These are phyloP conservation scores for Xylariaceae sp. DNA, from an alignment of 2,329 filamentous ascomycete species.

Conservation along the genomic window DNA sequence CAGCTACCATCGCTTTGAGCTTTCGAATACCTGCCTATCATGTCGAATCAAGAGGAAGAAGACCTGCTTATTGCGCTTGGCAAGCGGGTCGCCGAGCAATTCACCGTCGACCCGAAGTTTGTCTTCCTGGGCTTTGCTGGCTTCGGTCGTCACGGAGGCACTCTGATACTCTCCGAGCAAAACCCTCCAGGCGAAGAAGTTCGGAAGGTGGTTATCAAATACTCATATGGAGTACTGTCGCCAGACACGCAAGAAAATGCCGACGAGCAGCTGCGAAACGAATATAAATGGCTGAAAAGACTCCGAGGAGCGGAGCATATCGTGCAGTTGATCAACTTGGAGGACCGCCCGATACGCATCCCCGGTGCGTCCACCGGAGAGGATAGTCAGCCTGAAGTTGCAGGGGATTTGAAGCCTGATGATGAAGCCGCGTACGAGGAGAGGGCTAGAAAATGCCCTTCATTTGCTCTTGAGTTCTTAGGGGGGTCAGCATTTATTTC, in stretches of 20 bases:
- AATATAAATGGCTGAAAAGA: slow-evolving; percentile 7
- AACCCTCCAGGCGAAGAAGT: not conserved
- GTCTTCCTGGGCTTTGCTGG: slow-evolving; percentile 4
- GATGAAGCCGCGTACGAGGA: not conserved
- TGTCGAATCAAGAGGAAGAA: not conserved
- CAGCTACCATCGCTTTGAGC: not conserved
- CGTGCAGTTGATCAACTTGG: slow-evolving; percentile 8
- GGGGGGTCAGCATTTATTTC: not conserved
- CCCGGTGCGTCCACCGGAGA: slow-evolving; percentile 1
- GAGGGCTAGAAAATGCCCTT: slow-evolving; percentile 1
- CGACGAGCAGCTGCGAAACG: slow-evolving; percentile 14
- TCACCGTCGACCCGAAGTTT: not conserved
- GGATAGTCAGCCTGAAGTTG: not conserved
- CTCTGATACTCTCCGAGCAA: slow-evolving; percentile 7
- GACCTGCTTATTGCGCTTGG: not conserved
- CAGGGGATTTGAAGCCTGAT: not conserved
- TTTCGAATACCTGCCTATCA: not conserved
- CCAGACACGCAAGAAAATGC: slow-evolving; percentile 3
- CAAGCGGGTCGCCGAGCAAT: not conserved
- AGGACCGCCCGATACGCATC: slow-evolving; percentile 2
- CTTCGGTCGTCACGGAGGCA: slow-evolving; percentile 13
- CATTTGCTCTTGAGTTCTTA: slow-evolving; percentile 14
- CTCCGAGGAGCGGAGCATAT: slow-evolving; percentile 17
- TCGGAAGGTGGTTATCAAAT: slow-evolving; percentile 14
- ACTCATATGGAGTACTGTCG: slow-evolving; percentile 10